Evolutionary conservation across 768 basidiomycete genomes (phyloP), one percentile per base, ranked within the genome.

Genomic region (Mycena galericulata): DNA sequence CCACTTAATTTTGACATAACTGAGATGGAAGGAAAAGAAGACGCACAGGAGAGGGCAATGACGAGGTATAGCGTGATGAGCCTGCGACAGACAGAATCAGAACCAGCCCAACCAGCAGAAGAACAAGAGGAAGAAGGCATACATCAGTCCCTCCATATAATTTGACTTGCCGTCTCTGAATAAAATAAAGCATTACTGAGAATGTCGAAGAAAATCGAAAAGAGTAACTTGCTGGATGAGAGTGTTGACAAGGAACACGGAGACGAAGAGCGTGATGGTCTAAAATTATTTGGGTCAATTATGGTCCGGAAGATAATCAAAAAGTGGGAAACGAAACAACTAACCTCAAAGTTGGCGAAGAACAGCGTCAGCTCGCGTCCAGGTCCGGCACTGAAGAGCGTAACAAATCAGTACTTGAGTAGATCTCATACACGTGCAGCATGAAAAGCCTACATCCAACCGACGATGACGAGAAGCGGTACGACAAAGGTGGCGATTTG

Each of bases 91-190:
- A 82, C 70, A 38, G 77, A 80, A 68, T 81, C 82, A 53, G 84
- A 79, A 20, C 81, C 67, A 70, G 82, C 82, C 12, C 81, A 73
- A 54, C 62, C 73, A 17, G 4, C 6, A 38, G 17, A 3, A 29
- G 5, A 49, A 68, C 40, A 30, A 76, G 46, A 59, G 80, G 20
- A 49, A 18, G n/a, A 26, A 49, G 4, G 75, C 80, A 22, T 72
- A 84, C 93, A 96, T 92, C 46, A 95, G 77, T 36, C 96, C 96
- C 81, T 97, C 96, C 91, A 97, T 93, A 75, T 95, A 96, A 75
- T 97, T 96, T 18, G 92, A 91, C 74, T 91, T 92, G 49, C 95
- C 95, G 69, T 94, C 92, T 81, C 90, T 88, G 72, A 11, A n/a
- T n/a, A n/a, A 36, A 36, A 51, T n/a, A 27, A 53, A 53, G 43